Base-by-base conservation (phyloP, 169 alveolate species). In the Ichthyophthirius multifiliis region DNA sequence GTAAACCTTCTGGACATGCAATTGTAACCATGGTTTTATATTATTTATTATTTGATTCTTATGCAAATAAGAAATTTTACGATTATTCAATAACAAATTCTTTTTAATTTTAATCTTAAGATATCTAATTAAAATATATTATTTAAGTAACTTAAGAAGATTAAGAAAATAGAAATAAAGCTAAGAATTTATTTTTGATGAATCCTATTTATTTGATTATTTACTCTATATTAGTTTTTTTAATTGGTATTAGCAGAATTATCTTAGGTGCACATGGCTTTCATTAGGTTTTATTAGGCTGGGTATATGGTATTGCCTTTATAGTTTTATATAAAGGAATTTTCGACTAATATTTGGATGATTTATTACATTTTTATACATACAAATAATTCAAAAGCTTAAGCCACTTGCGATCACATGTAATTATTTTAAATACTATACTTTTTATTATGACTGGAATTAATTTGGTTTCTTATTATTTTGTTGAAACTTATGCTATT, bases 1-100 rank as follows among this genome's bases (percentile, higher is more conserved):
- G 71, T 27, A 55, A 55, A 55, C 71, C 71, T 27, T 55, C 71
- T 27, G 71, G 71, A 5, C 71, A 55, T 55, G 71, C 71, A 55
- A 55, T 55, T 34, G 71, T 55, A 1, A 55, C 71, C 10, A 4
- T 23, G 13, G 71, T 55, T 55, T 10, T 55, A 16, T 55, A 55
- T 55, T 55, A 18, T 5, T 10, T 55, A 10, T 2, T 55, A 7
- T 5, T 55, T 20, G 71, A 55, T 10, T 55, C 71, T 27, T 27
- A 27, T 27, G 18, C 31, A 20, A 55, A 55, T 7, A 55, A 39
- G 31, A 55, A 55, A 55, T 55, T 55, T 39, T 55, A 27, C 13
- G 71, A 55, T 55, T n/a, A n/a, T n/a, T n/a, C n/a, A n/a, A n/a
- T n/a, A n/a, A n/a, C n/a, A n/a, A n/a, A n/a, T n/a, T n/a, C n/a